Base-by-base conservation (phyloP, 2,329 filamentous ascomycete species). In the Pseudogymnoascus sp. region DNA sequence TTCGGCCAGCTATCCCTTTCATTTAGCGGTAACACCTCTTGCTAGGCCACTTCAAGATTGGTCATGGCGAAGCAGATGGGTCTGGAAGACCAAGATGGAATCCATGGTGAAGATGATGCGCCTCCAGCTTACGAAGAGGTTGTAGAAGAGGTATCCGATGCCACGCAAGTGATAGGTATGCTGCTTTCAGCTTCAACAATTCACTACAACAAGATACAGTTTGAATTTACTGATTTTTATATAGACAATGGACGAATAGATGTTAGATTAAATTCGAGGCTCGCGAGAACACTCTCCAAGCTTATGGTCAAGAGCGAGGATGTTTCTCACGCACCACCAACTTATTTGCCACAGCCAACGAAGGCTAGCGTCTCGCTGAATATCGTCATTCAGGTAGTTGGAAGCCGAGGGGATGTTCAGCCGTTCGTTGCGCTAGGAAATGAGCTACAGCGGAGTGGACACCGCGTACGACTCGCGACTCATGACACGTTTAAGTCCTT, bases 261-360 rank as follows among this genome's bases (percentile, higher is more conserved):
- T 68, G 82, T 84, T 70, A 77, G 77, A 62, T 82, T 84, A 71
- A 76, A 79, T 64, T 78, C 83, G 68, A 75, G 73, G 28, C 31
- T 63, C 4, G 44, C 31, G 16, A n/a, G 31, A 16, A 63, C 62
- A 11, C 34, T 63, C 44, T 34, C 50, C 11, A 60, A 4, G 69
- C 78, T 91, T 50, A 91, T 91, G 89, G 89, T 90, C 71, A 93
- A 34, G 23, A 12, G 14, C 25, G 40, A 36, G 10, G n/a, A 14
- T 11, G 28, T 37, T 63, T 56, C 25, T 12, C 16, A 25, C 14
- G 10, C 23, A 60, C 23, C 62, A 12, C 28, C 56, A 14, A 18
- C 10, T 5, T 37, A 38, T 16, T 61, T 38, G 44, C 44, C 44
- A 28, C 44, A 50, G 23, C 14, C 44, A 50, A n/a, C 3, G 64